Evolutionary conservation across 164 flowering plant species (phyloP), one percentile per base, ranked within the genome.

Genomic region (Malania oleifera): DNA sequence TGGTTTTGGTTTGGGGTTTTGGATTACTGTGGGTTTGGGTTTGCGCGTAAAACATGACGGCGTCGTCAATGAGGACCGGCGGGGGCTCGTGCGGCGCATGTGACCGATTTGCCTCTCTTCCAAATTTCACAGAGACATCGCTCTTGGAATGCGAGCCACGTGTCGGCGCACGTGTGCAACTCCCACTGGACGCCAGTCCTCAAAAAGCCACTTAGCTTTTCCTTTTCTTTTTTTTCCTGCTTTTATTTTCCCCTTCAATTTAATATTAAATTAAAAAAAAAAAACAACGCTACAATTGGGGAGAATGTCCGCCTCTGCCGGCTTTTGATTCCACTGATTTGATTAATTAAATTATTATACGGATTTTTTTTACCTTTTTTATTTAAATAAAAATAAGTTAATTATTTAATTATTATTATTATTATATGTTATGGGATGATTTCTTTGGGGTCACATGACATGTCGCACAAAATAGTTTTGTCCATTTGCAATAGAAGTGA

Each of bases 121-220:
- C n/a, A n/a, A n/a, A n/a, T n/a, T n/a, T n/a, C n/a, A n/a, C n/a
- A 75, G 62, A 62, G 68, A 70, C 71, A 70, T 22, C 27, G 40
- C 38, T 51, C 20, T 70, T 8, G 64, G 46, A 25, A 28, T 11
- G 35, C 58, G 73, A 44, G 65, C 53, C 77, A 68, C 75, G 73
- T 73, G 77, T 63, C 75, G 73, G 55, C 55, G 67, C 73, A 70
- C 71, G 80, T 70, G 72, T 56, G 60, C 7, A 31, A 26, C 63
- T 38, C 56, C 31, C 12, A 66, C 47, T 56, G 61, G 65, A 47
- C 15, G 35, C 18, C 44, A n/a, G 1, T 23, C 35, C 23, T 31
- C 39, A 28, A 40, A 67, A 61, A 62, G 69, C 40, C 45, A 29
- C 48, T 35, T 3, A 5, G 26, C 43, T 61, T 60, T 64, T 26